Conservation (phyloP, 2,329 filamentous ascomycete genomes). For the Paraphoma chrysanthemicola region DNA sequence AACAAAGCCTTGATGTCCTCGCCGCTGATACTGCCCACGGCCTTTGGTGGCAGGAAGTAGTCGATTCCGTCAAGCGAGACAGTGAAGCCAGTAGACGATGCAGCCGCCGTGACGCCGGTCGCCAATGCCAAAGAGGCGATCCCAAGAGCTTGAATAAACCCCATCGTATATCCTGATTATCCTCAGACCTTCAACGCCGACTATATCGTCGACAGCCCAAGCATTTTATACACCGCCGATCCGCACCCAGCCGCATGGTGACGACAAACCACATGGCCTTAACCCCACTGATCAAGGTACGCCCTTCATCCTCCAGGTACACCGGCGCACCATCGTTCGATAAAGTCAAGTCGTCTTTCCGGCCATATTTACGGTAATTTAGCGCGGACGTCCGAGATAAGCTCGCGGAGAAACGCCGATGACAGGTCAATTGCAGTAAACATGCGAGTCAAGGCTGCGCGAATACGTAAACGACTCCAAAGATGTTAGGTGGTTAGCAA, state of each 20-base stretch:
- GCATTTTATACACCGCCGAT: not conserved
- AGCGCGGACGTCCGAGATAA: conserved; percentile 7
- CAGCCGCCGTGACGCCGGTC: conserved; percentile 20
- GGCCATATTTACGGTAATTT: not conserved
- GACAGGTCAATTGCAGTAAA: conserved; percentile 1
- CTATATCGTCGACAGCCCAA: not conserved
- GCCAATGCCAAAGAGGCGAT: conserved; percentile 9
- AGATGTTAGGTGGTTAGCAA: conserved; percentile 1
- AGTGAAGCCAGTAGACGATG: conserved; percentile 49
- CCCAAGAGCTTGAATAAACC: conserved; percentile 5
- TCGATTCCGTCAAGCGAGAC: conserved; percentile 48
- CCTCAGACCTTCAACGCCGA: not conserved
- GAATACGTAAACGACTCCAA: conserved; percentile 15
- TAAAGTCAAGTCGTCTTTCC: not conserved
- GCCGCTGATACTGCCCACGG: conserved; percentile 41
- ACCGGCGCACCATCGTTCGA: not conserved
- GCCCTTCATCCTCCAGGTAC: not conserved
- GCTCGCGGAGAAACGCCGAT: not conserved
- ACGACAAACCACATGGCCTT: not conserved
- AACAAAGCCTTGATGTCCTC: conserved; percentile 25
- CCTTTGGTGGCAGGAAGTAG: conserved; percentile 51
- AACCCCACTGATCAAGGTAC: not conserved
- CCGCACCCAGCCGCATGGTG: not conserved
- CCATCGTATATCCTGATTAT: conserved; percentile 12
- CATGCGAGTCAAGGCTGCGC: not conserved